Conservation (phyloP, 2,329 filamentous ascomycete genomes). For the Cladosporium sp. region DNA sequence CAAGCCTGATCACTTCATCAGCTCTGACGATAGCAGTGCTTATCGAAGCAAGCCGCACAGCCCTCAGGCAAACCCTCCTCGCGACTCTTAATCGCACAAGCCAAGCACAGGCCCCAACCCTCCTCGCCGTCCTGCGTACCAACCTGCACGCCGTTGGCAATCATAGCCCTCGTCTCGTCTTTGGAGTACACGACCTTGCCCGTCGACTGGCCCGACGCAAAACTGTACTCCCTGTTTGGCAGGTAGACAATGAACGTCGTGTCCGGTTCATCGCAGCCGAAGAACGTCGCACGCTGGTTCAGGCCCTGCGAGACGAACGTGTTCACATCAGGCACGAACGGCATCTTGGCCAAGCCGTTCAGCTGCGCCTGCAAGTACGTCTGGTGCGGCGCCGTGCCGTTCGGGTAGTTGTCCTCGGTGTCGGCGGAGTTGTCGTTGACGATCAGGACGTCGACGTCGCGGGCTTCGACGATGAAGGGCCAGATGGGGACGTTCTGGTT, state of each 20-base stretch:
- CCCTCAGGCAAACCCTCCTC: constrained; percentile 27
- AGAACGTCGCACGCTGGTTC: constrained; percentile 56
- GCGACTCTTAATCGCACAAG: constrained; percentile 37
- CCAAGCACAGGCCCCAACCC: constrained; percentile 37
- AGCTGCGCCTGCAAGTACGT: constrained; percentile 50
- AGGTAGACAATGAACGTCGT: constrained; percentile 39
- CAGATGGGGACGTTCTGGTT: constrained; percentile 48
- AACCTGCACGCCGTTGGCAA: constrained; percentile 36
- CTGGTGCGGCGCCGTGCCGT: constrained; percentile 53
- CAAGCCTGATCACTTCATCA: too few relatives aligned
- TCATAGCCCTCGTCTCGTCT: constrained; percentile 33
- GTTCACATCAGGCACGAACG: constrained; percentile 48
- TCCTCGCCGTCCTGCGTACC: constrained; percentile 32
- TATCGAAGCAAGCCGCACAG: constrained; percentile 36
- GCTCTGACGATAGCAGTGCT: constrained; percentile 32
- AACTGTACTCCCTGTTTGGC: constrained; percentile 38
- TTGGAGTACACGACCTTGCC: constrained; percentile 33
- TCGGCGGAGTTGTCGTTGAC: constrained; percentile 61
- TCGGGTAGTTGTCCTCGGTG: constrained; percentile 52
- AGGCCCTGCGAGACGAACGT: constrained; percentile 54
- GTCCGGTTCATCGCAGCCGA: constrained; percentile 48
- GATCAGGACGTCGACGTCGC: constrained; percentile 57
- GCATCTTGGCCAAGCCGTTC: constrained; percentile 52
- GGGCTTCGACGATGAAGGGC: constrained; percentile 45
- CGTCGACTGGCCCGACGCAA: constrained; percentile 28